phyloP scores from a whole-genome alignment of 257 asterid genomes.

The Fraxinus anomala region DNA sequence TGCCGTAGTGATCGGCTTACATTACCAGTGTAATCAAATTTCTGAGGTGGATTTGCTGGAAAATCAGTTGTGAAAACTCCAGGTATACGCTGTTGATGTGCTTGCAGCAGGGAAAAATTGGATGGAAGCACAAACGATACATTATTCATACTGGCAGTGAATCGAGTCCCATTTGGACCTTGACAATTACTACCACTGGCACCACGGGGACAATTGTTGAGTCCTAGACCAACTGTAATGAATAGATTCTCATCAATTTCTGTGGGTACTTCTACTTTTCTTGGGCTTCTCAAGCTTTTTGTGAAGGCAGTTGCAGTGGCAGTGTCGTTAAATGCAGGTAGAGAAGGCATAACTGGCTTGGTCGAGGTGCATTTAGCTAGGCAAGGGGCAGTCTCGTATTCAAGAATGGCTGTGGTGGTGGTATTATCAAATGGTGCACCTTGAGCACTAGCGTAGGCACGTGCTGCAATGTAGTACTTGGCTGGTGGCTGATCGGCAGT shows the following conservation, averaged over 20 bases:
- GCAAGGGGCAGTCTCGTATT: constrained; percentile 61
- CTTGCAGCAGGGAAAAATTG: constrained; percentile 69
- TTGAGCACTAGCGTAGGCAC: constrained; percentile 88
- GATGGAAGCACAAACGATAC: constrained; percentile 79
- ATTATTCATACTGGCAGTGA: constrained; percentile 90
- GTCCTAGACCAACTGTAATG: constrained; percentile 82
- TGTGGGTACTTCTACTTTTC: constrained; percentile 55
- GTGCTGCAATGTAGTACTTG: constrained; percentile 81
- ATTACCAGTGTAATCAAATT: constrained; percentile 81
- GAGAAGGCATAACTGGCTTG: constrained; percentile 50
- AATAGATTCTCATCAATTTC: constrained; percentile 72
- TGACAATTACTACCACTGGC: constrained; percentile 57
- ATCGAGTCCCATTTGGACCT: constrained; percentile 88
- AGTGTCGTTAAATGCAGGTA: constrained; percentile 86
- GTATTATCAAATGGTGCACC: constrained; percentile 86
- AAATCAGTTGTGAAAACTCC: constrained; percentile 86
- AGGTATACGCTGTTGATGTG: constrained; percentile 69
- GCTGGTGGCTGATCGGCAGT: constrained; percentile 68
- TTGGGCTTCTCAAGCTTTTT: constrained; percentile 63
- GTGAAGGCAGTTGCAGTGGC: constrained; percentile 75
- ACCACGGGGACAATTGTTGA: constrained; percentile 63
- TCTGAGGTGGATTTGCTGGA: constrained; percentile 62
- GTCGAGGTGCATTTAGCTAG: constrained; percentile 40
- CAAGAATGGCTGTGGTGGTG: constrained; percentile 85
- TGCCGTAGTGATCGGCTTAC: constrained; percentile 85